Percentiles rank a stretch among this genome's conserved stretches.
Evolutionary conservation across 805 yeast species (phyloP).

Genomic region (Myxozyma nipponensis): DNA sequence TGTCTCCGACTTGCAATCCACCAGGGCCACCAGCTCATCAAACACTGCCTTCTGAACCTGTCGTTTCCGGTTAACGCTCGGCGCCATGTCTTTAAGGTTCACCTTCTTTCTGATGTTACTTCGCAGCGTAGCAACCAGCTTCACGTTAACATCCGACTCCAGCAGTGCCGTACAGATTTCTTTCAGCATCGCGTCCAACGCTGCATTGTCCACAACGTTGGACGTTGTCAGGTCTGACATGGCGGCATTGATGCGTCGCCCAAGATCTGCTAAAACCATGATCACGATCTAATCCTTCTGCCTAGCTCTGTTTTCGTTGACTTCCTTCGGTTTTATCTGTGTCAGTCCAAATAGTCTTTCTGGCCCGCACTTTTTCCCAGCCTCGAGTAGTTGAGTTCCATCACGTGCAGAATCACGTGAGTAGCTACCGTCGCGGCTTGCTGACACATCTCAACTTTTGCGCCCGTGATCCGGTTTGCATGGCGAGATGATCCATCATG

Average conservation of each 20-base stretch:
- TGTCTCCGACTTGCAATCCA: constrained; percentile 57
- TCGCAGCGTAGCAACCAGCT: constrained; percentile 71
- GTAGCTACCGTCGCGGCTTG: too few species aligned
- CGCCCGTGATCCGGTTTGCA: too few species aligned
- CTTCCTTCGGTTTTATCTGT: too few species aligned
- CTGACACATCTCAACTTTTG: too few species aligned
- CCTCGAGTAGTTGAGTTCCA: too few species aligned
- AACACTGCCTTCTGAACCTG: constrained; percentile 85
- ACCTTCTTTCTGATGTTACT: constrained; percentile 62
- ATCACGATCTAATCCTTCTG: too few species aligned
- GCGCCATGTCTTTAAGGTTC: constrained; percentile 49
- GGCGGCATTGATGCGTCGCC: constrained; percentile 71
- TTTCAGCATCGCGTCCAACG: constrained; percentile 70
- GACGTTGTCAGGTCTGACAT: constrained; percentile 60
- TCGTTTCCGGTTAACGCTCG: constrained; percentile 66
- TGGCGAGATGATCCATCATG: too few species aligned
- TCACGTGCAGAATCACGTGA: too few species aligned
- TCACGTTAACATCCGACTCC: constrained; percentile 91
- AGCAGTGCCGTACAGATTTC: constrained; percentile 85
- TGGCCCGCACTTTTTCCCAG: too few species aligned
- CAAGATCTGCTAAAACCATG: constrained; percentile 79
- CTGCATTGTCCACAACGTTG: constrained; percentile 53
- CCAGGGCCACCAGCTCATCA: constrained; percentile 84
- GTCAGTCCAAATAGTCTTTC: too few species aligned
- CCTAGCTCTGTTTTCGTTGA: too few species aligned